Evolutionary conservation across 768 basidiomycete species (phyloP).

Genomic region (Mycena olivaceomarginata): DNA sequence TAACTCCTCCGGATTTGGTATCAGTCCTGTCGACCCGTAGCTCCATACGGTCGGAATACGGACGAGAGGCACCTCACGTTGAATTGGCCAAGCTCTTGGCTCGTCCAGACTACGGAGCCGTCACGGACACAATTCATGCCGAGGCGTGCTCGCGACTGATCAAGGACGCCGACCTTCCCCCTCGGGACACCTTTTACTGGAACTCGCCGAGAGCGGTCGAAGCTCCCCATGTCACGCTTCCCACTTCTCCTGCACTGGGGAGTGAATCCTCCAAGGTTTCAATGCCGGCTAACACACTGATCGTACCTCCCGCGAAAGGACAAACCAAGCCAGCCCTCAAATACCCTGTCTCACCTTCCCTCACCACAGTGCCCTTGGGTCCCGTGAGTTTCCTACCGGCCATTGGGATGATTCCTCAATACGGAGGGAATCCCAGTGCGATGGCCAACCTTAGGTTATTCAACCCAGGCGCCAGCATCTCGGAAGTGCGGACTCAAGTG

Average conservation of each 20-base stretch:
- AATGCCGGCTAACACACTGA: too few relatives aligned
- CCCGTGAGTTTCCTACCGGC: too few relatives aligned
- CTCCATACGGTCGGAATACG: conserved; percentile 3
- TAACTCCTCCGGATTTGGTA: background rate
- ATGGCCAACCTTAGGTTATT: too few relatives aligned
- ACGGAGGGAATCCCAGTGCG: background rate
- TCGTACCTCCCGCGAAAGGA: too few relatives aligned
- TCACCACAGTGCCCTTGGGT: background rate
- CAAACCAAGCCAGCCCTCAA: background rate
- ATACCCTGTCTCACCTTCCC: background rate
- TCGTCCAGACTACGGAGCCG: background rate
- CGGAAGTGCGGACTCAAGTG: background rate
- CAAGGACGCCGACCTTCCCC: background rate
- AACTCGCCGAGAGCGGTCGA: background rate
- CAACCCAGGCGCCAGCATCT: background rate
- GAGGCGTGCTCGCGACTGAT: background rate
- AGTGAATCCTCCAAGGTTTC: too few relatives aligned
- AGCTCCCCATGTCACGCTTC: background rate
- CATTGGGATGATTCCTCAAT: background rate
- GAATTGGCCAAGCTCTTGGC: conserved; percentile 2
- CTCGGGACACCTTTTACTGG: background rate
- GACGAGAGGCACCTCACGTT: background rate
- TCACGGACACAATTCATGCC: background rate
- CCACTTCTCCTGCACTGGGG: background rate
- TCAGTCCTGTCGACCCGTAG: background rate